Evolutionary conservation across 306 rosid genomes (phyloP), one percentile per base, ranked within the genome.

Genomic region (Prunus dulcis): DNA sequence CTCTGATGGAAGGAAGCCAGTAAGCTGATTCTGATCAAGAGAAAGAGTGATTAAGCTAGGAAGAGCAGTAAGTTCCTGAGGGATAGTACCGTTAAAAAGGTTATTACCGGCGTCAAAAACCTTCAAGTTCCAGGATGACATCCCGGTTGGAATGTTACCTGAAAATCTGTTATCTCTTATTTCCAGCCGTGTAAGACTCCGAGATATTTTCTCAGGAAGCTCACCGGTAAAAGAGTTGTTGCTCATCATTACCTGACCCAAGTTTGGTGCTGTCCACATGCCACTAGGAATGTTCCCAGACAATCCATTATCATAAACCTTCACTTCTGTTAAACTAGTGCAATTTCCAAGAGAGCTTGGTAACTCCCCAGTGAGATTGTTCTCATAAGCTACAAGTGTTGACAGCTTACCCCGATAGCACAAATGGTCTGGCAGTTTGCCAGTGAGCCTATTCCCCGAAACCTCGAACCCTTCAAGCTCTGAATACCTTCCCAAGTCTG

Each of bases 311-410:
- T 51, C 53, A 3, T 32, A 6, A 72, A 91, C 78, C 18, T 30
- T 78, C 32, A 91, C 43, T 0, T 38, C 38, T 2, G 4, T 0
- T 67, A 91, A 67, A 72, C 79, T 73, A 12, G 58, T 74, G 60
- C 98, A 93, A 47, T 76, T 91, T 66, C 87, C 90, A 12, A 93
- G 88, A 13, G 89, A 83, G 64, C 85, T 74, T 7, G 98, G 96
- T 64, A 93, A 63, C 71, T 86, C 87, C 1, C 98, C 89, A 45
- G 63, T 84, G 12, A 93, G 82, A 53, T 72, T 20, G 69, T 93
- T 93, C 41, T 82, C 82, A 51, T 53, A 73, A 41, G 73, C 83
- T 34, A 82, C 72, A 56, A 93, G 8, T n/a, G 82, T 83, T 6
- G 9, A 7, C 41, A 93, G 80, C 79, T 70, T 53, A 32, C 88